A percentile compares a stretch with the other conserved stretches of the same genome.
phyloP scores from a whole-genome alignment of 139 green algal genomes.

The Picochlorum sp. region DNA sequence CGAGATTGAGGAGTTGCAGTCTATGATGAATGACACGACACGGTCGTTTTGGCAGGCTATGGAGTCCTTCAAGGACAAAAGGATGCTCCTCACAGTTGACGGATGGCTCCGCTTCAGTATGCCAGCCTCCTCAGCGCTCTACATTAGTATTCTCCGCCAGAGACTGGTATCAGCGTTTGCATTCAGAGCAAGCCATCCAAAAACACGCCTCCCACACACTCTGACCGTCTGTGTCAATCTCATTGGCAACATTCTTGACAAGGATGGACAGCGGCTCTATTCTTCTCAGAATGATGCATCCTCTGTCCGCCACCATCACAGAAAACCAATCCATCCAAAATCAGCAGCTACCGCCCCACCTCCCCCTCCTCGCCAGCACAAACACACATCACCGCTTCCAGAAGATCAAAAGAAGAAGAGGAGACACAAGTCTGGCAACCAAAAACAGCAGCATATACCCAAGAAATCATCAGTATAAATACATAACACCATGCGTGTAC shows the following conservation, averaged over 20 bases:
- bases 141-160: slow-evolving; percentile 26
- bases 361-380: no score
- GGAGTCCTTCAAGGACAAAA: not conserved
- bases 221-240: not conserved
- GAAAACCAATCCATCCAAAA: no score
- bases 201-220: not conserved
- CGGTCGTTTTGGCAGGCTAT: not conserved
- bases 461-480: no score
- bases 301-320: no score
- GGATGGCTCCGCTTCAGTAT: slow-evolving; percentile 31
- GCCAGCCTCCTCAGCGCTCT: not conserved
- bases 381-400: no score
- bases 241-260: not conserved
- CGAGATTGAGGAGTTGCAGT: not conserved
- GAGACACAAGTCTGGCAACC: no score
- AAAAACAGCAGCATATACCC: no score
- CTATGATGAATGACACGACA: not conserved
- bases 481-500: no score
- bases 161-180: slow-evolving; percentile 36
- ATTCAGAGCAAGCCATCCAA: slow-evolving; percentile 23
- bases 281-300: not conserved
- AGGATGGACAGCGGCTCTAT: not conserved
- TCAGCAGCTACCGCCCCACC: no score
- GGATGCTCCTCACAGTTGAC: slow-evolving; percentile 28
- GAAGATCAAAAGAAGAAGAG: no score